These are phyloP conservation scores for Oryza nivara DNA, from an alignment of 176 grass and related monocot species.

Conservation along the genomic window DNA sequence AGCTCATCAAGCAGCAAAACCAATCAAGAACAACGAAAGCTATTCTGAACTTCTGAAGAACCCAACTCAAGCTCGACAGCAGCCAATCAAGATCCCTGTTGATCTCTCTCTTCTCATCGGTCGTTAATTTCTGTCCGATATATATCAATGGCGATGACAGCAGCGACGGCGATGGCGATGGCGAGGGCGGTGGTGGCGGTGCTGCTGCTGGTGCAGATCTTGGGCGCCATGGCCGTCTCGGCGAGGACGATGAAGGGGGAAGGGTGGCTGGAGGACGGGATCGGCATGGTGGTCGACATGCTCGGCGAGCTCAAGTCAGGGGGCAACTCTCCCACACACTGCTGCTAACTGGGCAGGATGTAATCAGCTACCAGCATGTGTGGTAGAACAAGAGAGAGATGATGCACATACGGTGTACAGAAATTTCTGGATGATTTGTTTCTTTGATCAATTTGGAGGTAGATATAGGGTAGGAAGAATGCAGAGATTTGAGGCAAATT, in stretches of 20 bases:
- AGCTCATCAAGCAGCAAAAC: not conserved
- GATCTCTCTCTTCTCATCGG: no score
- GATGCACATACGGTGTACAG: not conserved
- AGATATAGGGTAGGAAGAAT: not conserved
- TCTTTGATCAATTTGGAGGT: not conserved
- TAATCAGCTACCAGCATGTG: not conserved
- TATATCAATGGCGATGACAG: not conserved
- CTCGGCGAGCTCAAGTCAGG: slow-evolving; percentile 25
- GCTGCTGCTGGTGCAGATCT: slow-evolving; percentile 25
- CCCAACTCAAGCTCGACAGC: no score
- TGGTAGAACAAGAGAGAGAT: not conserved
- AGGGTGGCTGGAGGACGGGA: slow-evolving; percentile 17
- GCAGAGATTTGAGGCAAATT: not conserved
- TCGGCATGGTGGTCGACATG: slow-evolving; percentile 31
- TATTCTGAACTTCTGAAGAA: not conserved
- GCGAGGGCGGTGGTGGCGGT: slow-evolving; percentile 24
- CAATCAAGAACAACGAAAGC: not conserved
- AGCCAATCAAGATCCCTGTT: no score
- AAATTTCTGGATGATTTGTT: not conserved
- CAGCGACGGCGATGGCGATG: not conserved
- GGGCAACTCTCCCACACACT: slow-evolving; percentile 12
- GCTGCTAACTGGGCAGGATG: slow-evolving; percentile 7
- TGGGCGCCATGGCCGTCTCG: not conserved
- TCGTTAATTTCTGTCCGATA: no score
- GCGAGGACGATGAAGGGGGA: slow-evolving; percentile 28